Conservation (phyloP, 306 rosid species). For the Spatholobus suberectus region DNA sequence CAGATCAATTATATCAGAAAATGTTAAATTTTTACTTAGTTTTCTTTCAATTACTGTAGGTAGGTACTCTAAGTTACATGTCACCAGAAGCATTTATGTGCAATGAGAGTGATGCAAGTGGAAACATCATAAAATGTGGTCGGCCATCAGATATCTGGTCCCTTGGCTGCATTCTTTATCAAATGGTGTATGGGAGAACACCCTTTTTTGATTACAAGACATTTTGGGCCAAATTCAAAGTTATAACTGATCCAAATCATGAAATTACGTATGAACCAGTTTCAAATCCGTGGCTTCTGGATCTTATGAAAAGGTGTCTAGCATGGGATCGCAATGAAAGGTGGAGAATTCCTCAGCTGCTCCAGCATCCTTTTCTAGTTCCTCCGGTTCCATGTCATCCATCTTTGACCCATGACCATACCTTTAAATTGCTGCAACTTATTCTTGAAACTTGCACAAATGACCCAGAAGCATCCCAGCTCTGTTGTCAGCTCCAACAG, state of each 20-base stretch:
- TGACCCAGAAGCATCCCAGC: constrained; percentile 61
- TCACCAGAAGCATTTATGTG: constrained; percentile 99
- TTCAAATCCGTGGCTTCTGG: constrained; percentile 89
- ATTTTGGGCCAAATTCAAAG: constrained; percentile 95
- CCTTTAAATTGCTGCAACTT: constrained; percentile 66
- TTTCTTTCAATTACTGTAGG: constrained; percentile 54
- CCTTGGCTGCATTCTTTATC: constrained; percentile 95
- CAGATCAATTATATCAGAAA: constrained; percentile 6
- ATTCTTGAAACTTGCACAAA: constrained; percentile 56
- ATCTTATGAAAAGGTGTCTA: constrained; percentile 92
- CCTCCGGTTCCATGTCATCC: constrained; percentile 66
- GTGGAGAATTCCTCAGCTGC: constrained; percentile 96
- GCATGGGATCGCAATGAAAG: constrained; percentile 93
- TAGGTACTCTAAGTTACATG: constrained; percentile 96
- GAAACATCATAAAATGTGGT: constrained; percentile 91
- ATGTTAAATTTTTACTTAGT: background rate
- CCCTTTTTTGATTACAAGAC: constrained; percentile 92
- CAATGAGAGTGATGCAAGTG: constrained; percentile 85
- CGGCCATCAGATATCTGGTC: constrained; percentile 98
- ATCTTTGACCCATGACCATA: constrained; percentile 47
- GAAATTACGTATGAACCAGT: constrained; percentile 70
- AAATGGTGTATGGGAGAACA: constrained; percentile 96
- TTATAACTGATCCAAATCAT: constrained; percentile 87
- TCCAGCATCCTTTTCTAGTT: constrained; percentile 87
- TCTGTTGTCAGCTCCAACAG: constrained; percentile 69